phyloP scores from a whole-genome alignment of 2,329 filamentous ascomycete genomes.

The Epichloe hybrida region DNA sequence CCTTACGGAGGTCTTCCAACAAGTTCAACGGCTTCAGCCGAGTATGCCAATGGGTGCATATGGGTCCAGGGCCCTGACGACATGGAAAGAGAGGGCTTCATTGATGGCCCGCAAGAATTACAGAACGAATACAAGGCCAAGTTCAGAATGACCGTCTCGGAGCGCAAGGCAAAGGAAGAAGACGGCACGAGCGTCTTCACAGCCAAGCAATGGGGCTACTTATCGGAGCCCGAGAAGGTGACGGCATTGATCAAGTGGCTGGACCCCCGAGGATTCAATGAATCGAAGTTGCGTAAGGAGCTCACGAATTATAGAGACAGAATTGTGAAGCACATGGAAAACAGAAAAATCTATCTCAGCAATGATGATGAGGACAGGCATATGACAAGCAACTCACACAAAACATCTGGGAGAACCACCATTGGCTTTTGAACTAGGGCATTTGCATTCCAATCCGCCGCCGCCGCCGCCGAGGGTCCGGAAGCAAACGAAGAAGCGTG shows the following conservation, averaged over 20 bases:
- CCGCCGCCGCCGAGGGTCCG: slow-evolving; percentile 35
- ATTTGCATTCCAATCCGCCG: slow-evolving; percentile 42
- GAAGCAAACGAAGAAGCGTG: slow-evolving; percentile 40
- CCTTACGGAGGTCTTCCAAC: slow-evolving; percentile 78
- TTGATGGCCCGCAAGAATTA: slow-evolving; percentile 59
- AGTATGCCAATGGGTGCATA: slow-evolving; percentile 85
- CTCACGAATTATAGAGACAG: slow-evolving; percentile 61
- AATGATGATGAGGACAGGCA: slow-evolving; percentile 25
- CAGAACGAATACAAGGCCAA: slow-evolving; percentile 62
- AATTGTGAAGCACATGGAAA: slow-evolving; percentile 69
- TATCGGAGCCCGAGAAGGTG: slow-evolving; percentile 65
- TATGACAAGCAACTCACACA: too few relatives aligned
- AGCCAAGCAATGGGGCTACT: slow-evolving; percentile 82
- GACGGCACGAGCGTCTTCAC: slow-evolving; percentile 63
- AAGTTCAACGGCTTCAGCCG: slow-evolving; percentile 76
- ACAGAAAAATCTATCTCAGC: slow-evolving; percentile 55
- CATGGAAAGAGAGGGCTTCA: slow-evolving; percentile 73
- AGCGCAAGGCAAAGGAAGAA: slow-evolving; percentile 79
- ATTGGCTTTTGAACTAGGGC: slow-evolving; percentile 42
- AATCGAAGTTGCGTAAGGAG: slow-evolving; percentile 79
- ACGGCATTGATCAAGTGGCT: slow-evolving; percentile 78
- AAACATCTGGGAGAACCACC: too few relatives aligned
- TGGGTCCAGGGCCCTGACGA: slow-evolving; percentile 96
- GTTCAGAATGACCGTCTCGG: slow-evolving; percentile 70
- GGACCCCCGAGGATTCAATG: slow-evolving; percentile 73